Base-by-base conservation (phyloP, 306 rosid genomes). In the Corylus avellana region DNA sequence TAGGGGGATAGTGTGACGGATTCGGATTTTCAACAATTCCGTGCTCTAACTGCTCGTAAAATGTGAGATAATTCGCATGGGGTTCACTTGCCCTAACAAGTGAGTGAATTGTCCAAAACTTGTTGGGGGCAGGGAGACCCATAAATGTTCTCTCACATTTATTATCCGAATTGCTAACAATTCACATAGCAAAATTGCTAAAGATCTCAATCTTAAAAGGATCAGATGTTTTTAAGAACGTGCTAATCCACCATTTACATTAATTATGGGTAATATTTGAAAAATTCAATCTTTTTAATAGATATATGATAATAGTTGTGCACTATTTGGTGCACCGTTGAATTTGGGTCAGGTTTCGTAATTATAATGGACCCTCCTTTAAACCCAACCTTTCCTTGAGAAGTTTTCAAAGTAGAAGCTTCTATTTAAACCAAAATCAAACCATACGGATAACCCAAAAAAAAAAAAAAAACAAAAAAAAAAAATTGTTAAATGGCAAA, bases 371-470 rank as follows among this genome's bases (percentile, higher is more conserved):
- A 35, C 25, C 48, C 11, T 35, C 48, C 47, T 66, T 12, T 8
- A 14, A 16, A 39, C 20, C 44, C 47, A 66, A 66, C 71, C 71
- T 16, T 66, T 32, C 14, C 35, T 63, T 14, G 46, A 32, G 12
- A 16, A 63, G 70, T 32, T 63, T 66, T 37, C 71, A 66, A 39
- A 66, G 71, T 66, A 37, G 49, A 66, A 37, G 49, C 71, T 37
- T 66, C 71, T 37, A 13, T 1, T 32, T 32, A 1, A 16, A 66
- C 47, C 47, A 66, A 66, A 66, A 42, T 42, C 42, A 68, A 66
- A 18, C 72, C 72, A 39, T 67, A 27, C 39, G 1, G 53, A 27
- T 18, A 8, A 68, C 29, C 29, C 27, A 22, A 32, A 32, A 1
- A 29, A 29, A 29, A 29, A 29, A 48, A 10, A 12, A 12, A 48